Percentiles rank a stretch among this genome's conserved stretches.
These are phyloP conservation scores for Skeletonema menzelii DNA, from an alignment of 108 stramenopile species.

Conservation along the genomic window DNA sequence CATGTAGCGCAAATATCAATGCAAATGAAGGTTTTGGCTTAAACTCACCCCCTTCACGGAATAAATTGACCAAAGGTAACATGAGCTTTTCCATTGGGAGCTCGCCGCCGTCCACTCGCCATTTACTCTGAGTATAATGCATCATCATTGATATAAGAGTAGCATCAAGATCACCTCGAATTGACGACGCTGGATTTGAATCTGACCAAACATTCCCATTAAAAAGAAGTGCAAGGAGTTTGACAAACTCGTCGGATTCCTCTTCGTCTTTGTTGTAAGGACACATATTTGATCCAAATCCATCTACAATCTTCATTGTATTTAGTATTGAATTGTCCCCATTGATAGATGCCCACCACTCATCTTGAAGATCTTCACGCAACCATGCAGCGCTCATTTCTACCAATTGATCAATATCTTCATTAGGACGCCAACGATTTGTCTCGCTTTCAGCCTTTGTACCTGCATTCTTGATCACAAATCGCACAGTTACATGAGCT, in stretches of 20 bases:
- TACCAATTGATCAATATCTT: neutral
- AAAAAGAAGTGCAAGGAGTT: neutral
- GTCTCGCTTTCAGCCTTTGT: neutral
- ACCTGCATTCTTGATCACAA: neutral
- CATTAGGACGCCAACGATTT: neutral
- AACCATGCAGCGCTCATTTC: neutral
- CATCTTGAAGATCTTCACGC: neutral
- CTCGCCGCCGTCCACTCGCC: neutral
- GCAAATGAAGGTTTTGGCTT: slow-evolving; percentile 13
- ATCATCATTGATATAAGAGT: neutral
- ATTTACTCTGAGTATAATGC: neutral
- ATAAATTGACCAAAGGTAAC: neutral
- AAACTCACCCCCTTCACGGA: neutral
- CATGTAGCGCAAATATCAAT: neutral
- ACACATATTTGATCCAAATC: neutral
- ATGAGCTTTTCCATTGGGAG: neutral
- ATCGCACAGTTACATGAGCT: neutral
- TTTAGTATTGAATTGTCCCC: slow-evolving; percentile 1
- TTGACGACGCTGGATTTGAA: neutral
- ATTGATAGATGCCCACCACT: neutral
- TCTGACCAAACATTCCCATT: neutral
- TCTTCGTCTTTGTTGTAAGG: neutral
- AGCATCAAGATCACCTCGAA: slow-evolving; percentile 4
- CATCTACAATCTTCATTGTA: slow-evolving; percentile 2
- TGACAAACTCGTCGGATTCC: neutral